Evolutionary conservation across 192 early-diverging fungal genomes (phyloP).

Genomic region (Podila clonocystis): DNA sequence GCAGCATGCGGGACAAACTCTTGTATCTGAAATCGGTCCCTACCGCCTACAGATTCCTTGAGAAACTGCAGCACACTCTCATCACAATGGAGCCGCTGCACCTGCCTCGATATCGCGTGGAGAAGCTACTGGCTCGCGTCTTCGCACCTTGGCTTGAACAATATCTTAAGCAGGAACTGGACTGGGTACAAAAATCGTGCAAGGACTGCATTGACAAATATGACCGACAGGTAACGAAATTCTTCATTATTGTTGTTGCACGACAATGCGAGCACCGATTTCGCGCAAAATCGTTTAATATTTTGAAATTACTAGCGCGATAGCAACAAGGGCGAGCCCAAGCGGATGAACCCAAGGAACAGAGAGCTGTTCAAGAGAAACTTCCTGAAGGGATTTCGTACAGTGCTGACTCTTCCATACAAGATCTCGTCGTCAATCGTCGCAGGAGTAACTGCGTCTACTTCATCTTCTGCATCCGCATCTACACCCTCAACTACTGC

Average conservation of each 20-base stretch:
- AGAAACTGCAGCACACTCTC: constrained; percentile 61
- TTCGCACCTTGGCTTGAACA: constrained; percentile 72
- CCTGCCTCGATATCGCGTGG: constrained; percentile 54
- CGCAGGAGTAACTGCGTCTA: constrained; percentile 14
- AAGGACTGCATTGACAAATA: constrained; percentile 73
- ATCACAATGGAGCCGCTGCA: constrained; percentile 54
- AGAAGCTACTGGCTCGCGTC: constrained; percentile 64
- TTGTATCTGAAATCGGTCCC: constrained; percentile 79
- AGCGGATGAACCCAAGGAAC: constrained; percentile 49
- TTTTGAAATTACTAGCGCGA: constrained; percentile 13
- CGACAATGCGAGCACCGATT: background rate
- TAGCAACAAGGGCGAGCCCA: constrained; percentile 17
- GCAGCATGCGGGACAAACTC: constrained; percentile 65
- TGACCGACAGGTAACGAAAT: constrained; percentile 65
- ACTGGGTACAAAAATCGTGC: constrained; percentile 65
- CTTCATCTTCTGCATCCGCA: constrained; percentile 15
- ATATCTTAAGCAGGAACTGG: constrained; percentile 75
- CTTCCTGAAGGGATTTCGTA: constrained; percentile 63
- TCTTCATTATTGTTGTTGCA: background rate
- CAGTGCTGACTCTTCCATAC: constrained; percentile 58
- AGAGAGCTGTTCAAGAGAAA: constrained; percentile 58
- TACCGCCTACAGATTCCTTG: constrained; percentile 64
- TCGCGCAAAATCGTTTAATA: background rate
- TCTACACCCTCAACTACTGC: constrained; percentile 12
- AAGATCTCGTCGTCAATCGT: constrained; percentile 51